Percentiles rank a stretch among this genome's conserved stretches.
Evolutionary conservation across 139 green algal genomes (phyloP).

Genomic region (Coelastrella sp.): DNA sequence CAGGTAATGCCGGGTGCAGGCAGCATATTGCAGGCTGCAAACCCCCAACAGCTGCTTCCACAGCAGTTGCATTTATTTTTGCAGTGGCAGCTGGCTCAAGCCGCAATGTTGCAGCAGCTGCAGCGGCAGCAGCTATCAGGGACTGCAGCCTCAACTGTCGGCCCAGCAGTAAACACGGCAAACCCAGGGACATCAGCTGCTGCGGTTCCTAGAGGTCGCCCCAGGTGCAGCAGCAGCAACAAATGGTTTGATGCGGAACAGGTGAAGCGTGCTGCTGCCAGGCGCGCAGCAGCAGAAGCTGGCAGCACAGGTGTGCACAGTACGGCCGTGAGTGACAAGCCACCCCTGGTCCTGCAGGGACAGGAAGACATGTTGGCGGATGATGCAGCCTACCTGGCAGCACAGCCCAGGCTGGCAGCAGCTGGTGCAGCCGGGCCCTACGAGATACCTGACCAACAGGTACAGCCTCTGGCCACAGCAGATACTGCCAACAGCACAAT

Average conservation of each 20-base stretch:
- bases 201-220: neutral
- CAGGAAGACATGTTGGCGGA: neutral
- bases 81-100: neutral
- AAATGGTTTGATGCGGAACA: neutral
- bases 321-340: neutral
- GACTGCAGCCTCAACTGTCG: no score
- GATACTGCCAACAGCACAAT: neutral
- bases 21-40: neutral
- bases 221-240: neutral
- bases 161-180: neutral
- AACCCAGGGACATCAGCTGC: neutral
- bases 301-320: neutral
- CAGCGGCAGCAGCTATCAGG: slow-evolving; percentile 20
- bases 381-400: neutral
- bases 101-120: slow-evolving; percentile 3
- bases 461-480: neutral
- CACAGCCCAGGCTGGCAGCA: neutral
- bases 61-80: neutral
- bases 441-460: neutral
- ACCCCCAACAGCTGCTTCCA: neutral
- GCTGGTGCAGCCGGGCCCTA: neutral
- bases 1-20: neutral
- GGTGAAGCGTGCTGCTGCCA: neutral
- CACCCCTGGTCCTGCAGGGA: neutral
- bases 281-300: neutral